Base-by-base conservation (phyloP, 169 alveolate genomes). In the Hammondia hammondi region DNA sequence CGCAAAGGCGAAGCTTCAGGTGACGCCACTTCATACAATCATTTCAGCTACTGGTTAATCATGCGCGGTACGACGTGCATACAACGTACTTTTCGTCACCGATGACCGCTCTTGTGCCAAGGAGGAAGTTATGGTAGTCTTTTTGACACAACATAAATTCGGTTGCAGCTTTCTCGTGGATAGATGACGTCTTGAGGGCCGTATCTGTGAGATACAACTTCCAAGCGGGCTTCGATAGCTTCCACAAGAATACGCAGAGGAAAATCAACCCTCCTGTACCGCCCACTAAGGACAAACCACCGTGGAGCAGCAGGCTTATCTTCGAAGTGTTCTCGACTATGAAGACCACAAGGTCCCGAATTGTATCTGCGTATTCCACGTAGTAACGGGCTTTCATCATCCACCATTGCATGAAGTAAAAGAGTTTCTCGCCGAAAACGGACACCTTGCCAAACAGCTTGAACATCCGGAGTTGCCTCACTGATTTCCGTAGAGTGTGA, bases 381-480 rank as follows among this genome's bases (percentile, higher is more conserved):
- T 77, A 77, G 21, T 77, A 32, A 14, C 87, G 87, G 43, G 87
- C 87, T 39, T 24, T 77, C 56, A 77, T 32, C 87, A 77, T 77
- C 87, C 45, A 39, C 87, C 87, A 77, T 21, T 77, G 87, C 48
- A 77, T 37, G 4, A 77, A 77, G 48, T 39, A 32, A 46, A 21
- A 77, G 0, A 77, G 39, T 39, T n/a, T 77, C 29, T 77, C 87
- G 12, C 87, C 87, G 87, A 10, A 77, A 17, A 9, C 56, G 29
- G 87, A 77, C 12, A 77, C 87, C 46, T 32, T 32, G 87, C 87
- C 87, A 32, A 77, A 77, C 56, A 77, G 87, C 87, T 77, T 77
- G 87, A 77, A 77, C 87, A 77, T 77, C 27, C 87, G 87, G 48
- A 77, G 87, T 39, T 77, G 87, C 48, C 87, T 0, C 24, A 77